These are phyloP conservation scores for Sequoiadendron giganteum DNA, from an alignment of 75 land plant genomes.

Conservation along the genomic window DNA sequence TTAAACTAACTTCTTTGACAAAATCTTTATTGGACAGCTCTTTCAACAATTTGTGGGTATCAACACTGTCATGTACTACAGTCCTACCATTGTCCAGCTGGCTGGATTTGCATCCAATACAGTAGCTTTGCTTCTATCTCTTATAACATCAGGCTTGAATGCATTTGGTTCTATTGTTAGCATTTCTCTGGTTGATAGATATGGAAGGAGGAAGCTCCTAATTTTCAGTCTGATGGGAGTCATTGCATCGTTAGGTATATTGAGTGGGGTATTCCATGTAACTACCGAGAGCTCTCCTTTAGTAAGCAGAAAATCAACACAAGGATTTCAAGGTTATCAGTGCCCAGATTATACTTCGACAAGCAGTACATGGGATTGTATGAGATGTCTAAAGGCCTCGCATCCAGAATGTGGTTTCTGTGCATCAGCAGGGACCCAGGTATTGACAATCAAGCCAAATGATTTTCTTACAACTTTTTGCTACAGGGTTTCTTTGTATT, in stretches of 20 bases:
- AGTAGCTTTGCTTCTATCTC: constrained; percentile 74
- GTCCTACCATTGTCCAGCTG: constrained; percentile 89
- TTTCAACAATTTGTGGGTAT: constrained; percentile 90
- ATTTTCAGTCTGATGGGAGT: constrained; percentile 70
- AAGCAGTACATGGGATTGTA: constrained; percentile 40
- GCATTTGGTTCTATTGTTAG: constrained; percentile 81
- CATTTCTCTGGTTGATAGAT: constrained; percentile 70
- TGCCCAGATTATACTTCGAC: background rate
- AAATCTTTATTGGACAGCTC: background rate
- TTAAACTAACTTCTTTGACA: background rate
- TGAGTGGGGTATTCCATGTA: constrained; percentile 51
- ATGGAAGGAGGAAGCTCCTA: constrained; percentile 71
- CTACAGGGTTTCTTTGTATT: too few relatives aligned
- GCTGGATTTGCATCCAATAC: constrained; percentile 91
- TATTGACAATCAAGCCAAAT: constrained; percentile 12
- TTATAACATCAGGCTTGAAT: constrained; percentile 85
- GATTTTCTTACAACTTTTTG: background rate
- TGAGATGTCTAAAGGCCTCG: constrained; percentile 46
- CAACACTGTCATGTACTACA: constrained; percentile 98
- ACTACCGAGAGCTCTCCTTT: constrained; percentile 45
- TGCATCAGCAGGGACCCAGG: constrained; percentile 43
- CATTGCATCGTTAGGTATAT: constrained; percentile 33
- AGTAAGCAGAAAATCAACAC: constrained; percentile 19
- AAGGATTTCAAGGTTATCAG: constrained; percentile 5
- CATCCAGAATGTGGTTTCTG: constrained; percentile 60